These are phyloP conservation scores for Wickerhamomyces rabaulensis DNA, from an alignment of 805 yeast species.

Conservation along the genomic window DNA sequence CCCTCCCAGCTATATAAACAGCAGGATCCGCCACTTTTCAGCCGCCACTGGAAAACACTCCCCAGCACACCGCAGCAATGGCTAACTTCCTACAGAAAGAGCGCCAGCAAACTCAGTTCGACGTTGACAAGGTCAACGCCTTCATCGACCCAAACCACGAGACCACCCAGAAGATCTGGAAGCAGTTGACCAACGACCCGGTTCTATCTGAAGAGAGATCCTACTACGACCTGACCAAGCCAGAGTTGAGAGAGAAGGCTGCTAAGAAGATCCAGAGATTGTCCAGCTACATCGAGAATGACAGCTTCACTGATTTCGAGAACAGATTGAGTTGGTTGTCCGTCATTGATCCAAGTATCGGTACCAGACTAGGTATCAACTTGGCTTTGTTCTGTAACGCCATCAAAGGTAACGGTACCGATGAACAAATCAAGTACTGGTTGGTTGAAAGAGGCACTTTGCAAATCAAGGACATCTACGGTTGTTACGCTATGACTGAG, in stretches of 20 bases:
- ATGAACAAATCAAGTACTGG: constrained; percentile 83
- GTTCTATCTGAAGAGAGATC: constrained; percentile 46
- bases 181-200: constrained; percentile 65
- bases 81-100: constrained; percentile 32
- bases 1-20: neutral
- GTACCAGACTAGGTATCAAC: constrained; percentile 85
- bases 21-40: neutral
- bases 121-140: constrained; percentile 43
- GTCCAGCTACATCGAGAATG: constrained; percentile 52
- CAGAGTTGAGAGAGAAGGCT: constrained; percentile 52
- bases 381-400: constrained; percentile 80
- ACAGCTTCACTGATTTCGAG: constrained; percentile 37
- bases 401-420: constrained; percentile 82
- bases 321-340: constrained; percentile 55
- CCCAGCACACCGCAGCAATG: constrained; percentile 5
- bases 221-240: constrained; percentile 54
- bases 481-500: constrained; percentile 94
- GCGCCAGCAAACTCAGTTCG: constrained; percentile 38
- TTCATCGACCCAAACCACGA: constrained; percentile 49
- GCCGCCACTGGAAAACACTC: neutral
- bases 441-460: constrained; percentile 61
- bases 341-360: constrained; percentile 71
- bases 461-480: constrained; percentile 52
- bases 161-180: constrained; percentile 44
- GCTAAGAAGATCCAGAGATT: constrained; percentile 58